These are phyloP conservation scores for Plasmodium gonderi DNA, from an alignment of 169 alveolate genomes.

Conservation along the genomic window DNA sequence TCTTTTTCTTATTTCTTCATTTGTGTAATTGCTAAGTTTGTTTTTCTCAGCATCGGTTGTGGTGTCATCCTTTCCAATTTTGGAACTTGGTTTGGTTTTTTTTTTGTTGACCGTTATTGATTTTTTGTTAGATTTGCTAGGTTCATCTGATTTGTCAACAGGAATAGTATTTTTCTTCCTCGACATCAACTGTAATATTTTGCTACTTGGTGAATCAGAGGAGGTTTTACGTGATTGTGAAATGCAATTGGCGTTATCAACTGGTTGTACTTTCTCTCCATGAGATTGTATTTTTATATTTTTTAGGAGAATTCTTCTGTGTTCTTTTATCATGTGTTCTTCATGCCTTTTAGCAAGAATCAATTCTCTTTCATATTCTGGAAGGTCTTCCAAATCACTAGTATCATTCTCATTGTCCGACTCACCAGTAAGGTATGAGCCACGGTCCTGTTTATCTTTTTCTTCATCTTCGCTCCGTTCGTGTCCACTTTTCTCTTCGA, in stretches of 20 bases:
- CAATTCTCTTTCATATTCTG: slow-evolving; percentile 83
- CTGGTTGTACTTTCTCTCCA: background rate
- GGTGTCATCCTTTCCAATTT: background rate
- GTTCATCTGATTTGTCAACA: background rate
- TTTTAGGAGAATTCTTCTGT: slow-evolving; percentile 52
- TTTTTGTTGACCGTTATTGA: background rate
- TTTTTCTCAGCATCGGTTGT: background rate
- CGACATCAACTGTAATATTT: background rate
- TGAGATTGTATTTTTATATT: slow-evolving; percentile 16
- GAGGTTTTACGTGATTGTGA: background rate
- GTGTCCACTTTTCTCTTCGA: background rate
- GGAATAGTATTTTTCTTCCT: background rate
- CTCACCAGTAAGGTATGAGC: background rate
- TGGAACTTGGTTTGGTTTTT: background rate
- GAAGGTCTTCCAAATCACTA: slow-evolving; percentile 68
- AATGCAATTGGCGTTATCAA: background rate
- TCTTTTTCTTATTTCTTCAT: background rate
- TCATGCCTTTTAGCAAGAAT: slow-evolving; percentile 85
- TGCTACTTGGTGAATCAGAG: background rate
- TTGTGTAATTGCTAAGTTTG: background rate
- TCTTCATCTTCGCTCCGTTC: background rate
- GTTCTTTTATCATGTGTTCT: slow-evolving; percentile 75
- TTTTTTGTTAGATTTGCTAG: background rate
- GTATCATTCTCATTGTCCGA: slow-evolving; percentile 10
- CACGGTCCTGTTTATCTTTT: background rate